These are phyloP conservation scores for Cyclocybe cylindracea DNA, from an alignment of 768 basidiomycete species.

Conservation along the genomic window DNA sequence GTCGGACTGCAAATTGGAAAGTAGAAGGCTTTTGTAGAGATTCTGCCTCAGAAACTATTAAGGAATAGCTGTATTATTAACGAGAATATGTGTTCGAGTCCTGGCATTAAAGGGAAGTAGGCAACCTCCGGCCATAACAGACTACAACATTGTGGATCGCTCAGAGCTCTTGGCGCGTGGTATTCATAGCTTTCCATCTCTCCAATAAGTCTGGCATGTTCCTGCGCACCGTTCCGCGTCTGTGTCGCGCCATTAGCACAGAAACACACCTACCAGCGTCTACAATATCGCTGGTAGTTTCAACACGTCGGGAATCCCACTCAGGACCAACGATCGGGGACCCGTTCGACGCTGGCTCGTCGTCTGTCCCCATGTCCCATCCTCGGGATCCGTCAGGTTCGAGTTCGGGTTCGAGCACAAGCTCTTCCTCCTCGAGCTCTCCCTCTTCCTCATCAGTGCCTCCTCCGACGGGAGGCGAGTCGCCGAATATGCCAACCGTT, in stretches of 20 bases:
- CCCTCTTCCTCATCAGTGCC: slow-evolving; percentile 3
- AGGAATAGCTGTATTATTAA: not conserved
- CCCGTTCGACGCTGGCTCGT: slow-evolving; percentile 7
- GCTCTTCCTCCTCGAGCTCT: slow-evolving; percentile 13
- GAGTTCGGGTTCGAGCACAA: slow-evolving; percentile 5
- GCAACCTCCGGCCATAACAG: not conserved
- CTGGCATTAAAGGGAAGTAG: too few species aligned
- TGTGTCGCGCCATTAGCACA: slow-evolving; percentile 11
- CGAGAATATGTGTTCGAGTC: too few species aligned
- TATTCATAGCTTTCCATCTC: not conserved
- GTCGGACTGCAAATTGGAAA: slow-evolving; percentile 16
- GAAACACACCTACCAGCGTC: slow-evolving; percentile 4
- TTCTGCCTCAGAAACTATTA: slow-evolving; percentile 2
- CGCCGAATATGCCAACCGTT: slow-evolving; percentile 9
- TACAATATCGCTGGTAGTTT: slow-evolving; percentile 1
- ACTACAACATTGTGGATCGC: not conserved
- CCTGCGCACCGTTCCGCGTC: slow-evolving; percentile 18
- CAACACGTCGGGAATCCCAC: slow-evolving; percentile 7
- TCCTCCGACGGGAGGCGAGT: slow-evolving; percentile 1
- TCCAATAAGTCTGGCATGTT: slow-evolving; percentile 13
- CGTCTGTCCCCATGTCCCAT: slow-evolving; percentile 18
- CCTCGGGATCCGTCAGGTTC: slow-evolving; percentile 20
- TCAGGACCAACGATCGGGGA: slow-evolving; percentile 17
- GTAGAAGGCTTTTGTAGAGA: not conserved
- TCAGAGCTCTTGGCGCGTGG: too few species aligned